Evolutionary conservation across 202 grass and related monocot species (phyloP).

Genomic region (Dendrocalamus latiflorus): DNA sequence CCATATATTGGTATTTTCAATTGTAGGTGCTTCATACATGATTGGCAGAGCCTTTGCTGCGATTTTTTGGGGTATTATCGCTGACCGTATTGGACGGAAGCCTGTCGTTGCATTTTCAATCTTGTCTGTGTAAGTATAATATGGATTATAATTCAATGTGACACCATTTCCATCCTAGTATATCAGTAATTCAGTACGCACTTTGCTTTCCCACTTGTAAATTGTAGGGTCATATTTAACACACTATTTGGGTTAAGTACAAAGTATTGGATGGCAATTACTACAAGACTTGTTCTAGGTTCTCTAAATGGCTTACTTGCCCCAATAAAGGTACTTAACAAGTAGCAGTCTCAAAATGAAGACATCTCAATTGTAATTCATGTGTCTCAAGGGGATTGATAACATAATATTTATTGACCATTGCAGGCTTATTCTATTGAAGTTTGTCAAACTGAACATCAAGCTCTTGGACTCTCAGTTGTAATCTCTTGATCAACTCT

Average conservation of each 20-base stretch:
- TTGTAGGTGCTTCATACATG: slow-evolving; percentile 72
- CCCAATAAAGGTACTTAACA: slow-evolving; percentile 42
- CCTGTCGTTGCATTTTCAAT: slow-evolving; percentile 51
- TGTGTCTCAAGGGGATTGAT: not conserved
- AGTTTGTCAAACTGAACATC: slow-evolving; percentile 55
- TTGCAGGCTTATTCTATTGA: slow-evolving; percentile 65
- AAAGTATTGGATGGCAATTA: slow-evolving; percentile 69
- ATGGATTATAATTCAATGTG: not conserved
- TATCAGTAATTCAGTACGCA: not conserved
- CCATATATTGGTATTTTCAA: not conserved
- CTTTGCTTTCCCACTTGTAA: not conserved
- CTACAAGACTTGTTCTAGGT: slow-evolving; percentile 56
- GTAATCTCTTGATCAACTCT: slow-evolving; percentile 30
- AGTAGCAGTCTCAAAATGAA: not conserved
- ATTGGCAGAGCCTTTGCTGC: slow-evolving; percentile 52
- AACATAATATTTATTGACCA: not conserved
- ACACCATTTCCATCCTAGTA: not conserved
- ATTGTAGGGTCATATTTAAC: slow-evolving; percentile 52
- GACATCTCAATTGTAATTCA: not conserved
- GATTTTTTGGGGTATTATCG: slow-evolving; percentile 48
- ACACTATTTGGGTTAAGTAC: slow-evolving; percentile 56
- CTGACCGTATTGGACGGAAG: slow-evolving; percentile 56
- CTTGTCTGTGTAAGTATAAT: slow-evolving; percentile 52
- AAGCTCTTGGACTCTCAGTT: slow-evolving; percentile 52
- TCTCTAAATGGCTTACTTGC: slow-evolving; percentile 68